Conservation (phyloP, 192 early-diverging fungal species). For the Anaeromyces robustus region DNA sequence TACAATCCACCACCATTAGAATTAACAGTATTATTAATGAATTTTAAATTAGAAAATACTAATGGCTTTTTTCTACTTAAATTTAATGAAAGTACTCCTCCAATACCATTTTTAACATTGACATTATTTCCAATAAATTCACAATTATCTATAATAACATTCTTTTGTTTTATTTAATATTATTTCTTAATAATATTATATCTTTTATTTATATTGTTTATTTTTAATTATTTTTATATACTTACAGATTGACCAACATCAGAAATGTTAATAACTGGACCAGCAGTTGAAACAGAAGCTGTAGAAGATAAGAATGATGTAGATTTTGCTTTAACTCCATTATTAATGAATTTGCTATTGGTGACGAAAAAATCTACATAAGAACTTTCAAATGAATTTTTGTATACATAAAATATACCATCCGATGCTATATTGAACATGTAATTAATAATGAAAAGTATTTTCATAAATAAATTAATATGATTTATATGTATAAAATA, state of each 20-base stretch:
- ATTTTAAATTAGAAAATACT: neutral
- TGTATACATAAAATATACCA: neutral
- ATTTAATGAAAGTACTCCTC: neutral
- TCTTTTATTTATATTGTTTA: too few species aligned
- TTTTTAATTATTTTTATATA: neutral
- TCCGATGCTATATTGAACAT: neutral
- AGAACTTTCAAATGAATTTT: neutral
- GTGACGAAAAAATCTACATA: neutral
- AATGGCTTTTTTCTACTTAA: neutral
- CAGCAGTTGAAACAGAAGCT: neutral
- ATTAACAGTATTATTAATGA: neutral
- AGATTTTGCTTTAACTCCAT: neutral
- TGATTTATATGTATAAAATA: too few species aligned
- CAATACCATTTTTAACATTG: neutral
- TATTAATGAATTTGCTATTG: neutral
- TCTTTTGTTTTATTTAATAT: neutral
- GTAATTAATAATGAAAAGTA: too few species aligned
- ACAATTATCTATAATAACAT: neutral
- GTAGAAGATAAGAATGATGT: neutral
- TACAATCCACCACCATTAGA: neutral
- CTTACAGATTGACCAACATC: neutral
- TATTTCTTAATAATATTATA: too few species aligned
- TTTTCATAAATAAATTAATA: too few species aligned
- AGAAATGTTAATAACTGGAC: neutral
- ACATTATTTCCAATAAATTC: neutral